Percentiles rank a stretch among this genome's conserved stretches.
These are phyloP conservation scores for Arachis monticola DNA, from an alignment of 331 rosid species.

Conservation along the genomic window DNA sequence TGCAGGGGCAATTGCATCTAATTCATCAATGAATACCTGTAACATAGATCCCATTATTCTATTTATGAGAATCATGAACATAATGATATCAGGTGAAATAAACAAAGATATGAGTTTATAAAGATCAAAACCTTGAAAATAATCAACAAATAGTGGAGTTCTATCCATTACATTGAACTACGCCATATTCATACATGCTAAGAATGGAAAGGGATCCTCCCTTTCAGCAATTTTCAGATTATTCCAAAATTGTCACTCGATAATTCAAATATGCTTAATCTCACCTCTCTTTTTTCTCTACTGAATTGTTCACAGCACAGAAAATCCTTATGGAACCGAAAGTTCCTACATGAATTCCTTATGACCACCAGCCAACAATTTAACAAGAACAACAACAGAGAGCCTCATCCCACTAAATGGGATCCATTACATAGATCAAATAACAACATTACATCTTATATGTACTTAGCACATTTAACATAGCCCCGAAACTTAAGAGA, in stretches of 20 bases:
- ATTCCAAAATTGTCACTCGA: background rate
- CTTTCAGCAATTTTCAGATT: conserved; percentile 14
- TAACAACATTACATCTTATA: too few relatives aligned
- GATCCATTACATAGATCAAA: too few relatives aligned
- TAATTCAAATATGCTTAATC: conserved; percentile 15
- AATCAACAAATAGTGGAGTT: conserved; percentile 17
- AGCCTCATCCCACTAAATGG: too few relatives aligned
- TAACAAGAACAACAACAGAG: background rate
- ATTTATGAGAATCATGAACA: conserved; percentile 26
- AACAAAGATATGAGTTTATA: conserved; percentile 21
- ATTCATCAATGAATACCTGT: conserved; percentile 88
- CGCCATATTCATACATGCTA: conserved; percentile 26
- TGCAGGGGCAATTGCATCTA: conserved; percentile 95
- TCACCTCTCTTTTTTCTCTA: conserved; percentile 27
- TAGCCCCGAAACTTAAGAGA: background rate
- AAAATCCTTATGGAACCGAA: background rate
- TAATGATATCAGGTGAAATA: conserved; percentile 31
- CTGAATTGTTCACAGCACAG: conserved; percentile 24
- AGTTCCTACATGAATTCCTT: background rate
- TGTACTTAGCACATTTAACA: background rate
- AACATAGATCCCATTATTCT: conserved; percentile 37
- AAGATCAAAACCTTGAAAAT: conserved; percentile 26
- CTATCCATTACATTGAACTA: conserved; percentile 11
- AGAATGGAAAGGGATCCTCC: background rate
- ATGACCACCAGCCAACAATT: background rate